Conservation (phyloP, 305 asterid species). For the Ruellia speciosa region DNA sequence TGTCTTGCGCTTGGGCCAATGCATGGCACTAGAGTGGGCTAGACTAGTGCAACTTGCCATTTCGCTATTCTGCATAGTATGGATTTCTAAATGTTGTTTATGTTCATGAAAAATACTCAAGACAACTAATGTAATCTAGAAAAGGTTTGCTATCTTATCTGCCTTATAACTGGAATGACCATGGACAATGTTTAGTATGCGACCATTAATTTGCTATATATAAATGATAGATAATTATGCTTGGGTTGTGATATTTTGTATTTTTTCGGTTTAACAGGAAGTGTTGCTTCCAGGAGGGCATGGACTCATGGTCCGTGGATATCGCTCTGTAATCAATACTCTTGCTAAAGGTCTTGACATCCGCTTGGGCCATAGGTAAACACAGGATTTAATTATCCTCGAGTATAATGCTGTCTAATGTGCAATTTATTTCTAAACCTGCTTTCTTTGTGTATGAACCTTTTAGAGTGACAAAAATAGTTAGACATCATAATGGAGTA, state of each 20-base stretch:
- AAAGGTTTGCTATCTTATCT: slow-evolving; percentile 2
- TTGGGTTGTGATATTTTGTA: slow-evolving; percentile 11
- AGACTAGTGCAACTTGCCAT: too few relatives aligned
- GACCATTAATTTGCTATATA: neutral
- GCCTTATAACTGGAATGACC: neutral
- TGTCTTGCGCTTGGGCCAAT: too few relatives aligned
- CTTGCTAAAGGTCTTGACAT: slow-evolving; percentile 94
- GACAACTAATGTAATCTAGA: too few relatives aligned
- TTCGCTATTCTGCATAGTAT: too few relatives aligned
- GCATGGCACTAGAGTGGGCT: too few relatives aligned
- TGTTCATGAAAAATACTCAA: too few relatives aligned
- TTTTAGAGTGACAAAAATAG: slow-evolving; percentile 63
- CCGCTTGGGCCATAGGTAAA: slow-evolving; percentile 74
- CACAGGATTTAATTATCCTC: slow-evolving; percentile 3
- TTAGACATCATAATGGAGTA: slow-evolving; percentile 70
- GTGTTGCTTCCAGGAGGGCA: slow-evolving; percentile 78
- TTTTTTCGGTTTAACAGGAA: slow-evolving; percentile 31
- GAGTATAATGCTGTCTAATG: slow-evolving; percentile 1
- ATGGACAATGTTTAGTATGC: neutral
- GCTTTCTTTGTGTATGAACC: slow-evolving; percentile 1
- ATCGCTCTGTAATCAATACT: slow-evolving; percentile 80
- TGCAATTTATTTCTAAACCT: neutral
- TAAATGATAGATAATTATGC: neutral
- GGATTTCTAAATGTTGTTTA: too few relatives aligned
- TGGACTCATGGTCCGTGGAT: slow-evolving; percentile 88